Evolutionary conservation across 768 basidiomycete species (phyloP).

Genomic region (Clitopilus hobsonii): DNA sequence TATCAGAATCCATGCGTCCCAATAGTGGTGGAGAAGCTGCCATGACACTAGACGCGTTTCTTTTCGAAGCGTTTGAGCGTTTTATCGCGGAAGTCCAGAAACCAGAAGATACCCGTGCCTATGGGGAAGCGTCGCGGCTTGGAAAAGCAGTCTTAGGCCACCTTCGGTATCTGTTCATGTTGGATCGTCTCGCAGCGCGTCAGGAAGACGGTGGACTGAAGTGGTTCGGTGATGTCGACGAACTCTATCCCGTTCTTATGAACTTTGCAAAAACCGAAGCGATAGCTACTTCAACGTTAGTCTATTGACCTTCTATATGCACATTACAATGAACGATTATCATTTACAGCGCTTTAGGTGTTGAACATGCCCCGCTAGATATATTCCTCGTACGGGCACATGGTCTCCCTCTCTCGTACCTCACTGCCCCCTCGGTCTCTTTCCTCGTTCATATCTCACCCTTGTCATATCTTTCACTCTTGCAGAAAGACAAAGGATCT

Average conservation of each 20-base stretch:
- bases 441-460: conserved; percentile 74
- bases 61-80: conserved; percentile 47
- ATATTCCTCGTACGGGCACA: conserved; percentile 64
- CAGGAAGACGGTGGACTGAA: conserved; percentile 60
- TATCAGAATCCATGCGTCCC: conserved; percentile 33
- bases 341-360: conserved; percentile 30
- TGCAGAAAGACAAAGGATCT: conserved; percentile 26
- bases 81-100: conserved; percentile 63
- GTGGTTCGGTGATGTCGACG: conserved; percentile 71
- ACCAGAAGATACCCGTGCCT: conserved; percentile 42
- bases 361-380: conserved; percentile 55
- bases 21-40: conserved; percentile 44
- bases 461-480: conserved; percentile 58
- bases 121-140: conserved; percentile 45
- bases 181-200: conserved; percentile 62
- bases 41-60: conserved; percentile 57
- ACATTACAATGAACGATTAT: conserved; percentile 1
- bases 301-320: conserved; percentile 2
- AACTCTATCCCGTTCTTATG: conserved; percentile 44
- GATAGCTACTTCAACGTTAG: conserved; percentile 48
- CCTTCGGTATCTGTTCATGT: conserved; percentile 64
- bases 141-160: conserved; percentile 48
- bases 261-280: conserved; percentile 51
- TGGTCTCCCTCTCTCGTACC: conserved; percentile 68
- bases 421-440: conserved; percentile 61